Base-by-base conservation (phyloP, 768 basidiomycete species). In the Trametopsis cervina region DNA sequence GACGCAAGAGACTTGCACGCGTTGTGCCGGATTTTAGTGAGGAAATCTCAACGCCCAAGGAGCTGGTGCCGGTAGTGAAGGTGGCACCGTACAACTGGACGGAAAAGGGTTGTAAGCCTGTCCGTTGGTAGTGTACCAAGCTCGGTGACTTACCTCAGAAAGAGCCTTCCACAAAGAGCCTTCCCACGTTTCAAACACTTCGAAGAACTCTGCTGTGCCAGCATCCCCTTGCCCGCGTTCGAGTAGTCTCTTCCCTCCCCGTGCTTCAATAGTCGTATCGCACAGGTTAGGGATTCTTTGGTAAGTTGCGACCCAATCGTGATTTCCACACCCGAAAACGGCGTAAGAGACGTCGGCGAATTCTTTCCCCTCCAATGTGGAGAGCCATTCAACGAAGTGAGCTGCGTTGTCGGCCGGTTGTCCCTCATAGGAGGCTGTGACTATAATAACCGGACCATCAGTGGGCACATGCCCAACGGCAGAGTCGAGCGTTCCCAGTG, bases 351-450 rank as follows among this genome's bases (percentile, higher is more conserved):
- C 67, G 35, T 60, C 60, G 3, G 51, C 53, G 40, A 71, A 52
- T 42, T 62, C 61, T 21, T 49, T 39, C 25, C 50, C 59, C 10
- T 62, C 47, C 9, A 68, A 49, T 42, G 49, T 57, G 27, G 57
- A 58, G 17, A 77, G 47, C 66, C 70, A 72, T 43, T 70, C 64
- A 17, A 75, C 63, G 54, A 75, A 76, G 46, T 65, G 66, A 4
- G 65, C 65, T 2, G 74, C 75, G 51, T 77, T 75, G 57, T 76
- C 74, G 0, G 75, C 68, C 18, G 75, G 74, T 58, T 72, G 63
- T 22, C 70, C 75, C 63, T 77, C 75, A 54, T 69, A 77, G 0
- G 71, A 72, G 1, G 75, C 73, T 2, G 74, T 75, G 41, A 74
- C 58, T 22, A 76, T 66, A 21, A 74, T 53, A 0, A 72, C 63